Evolutionary conservation across 169 alveolate genomes (phyloP).

Genomic region (Hepatocystis sp.): DNA sequence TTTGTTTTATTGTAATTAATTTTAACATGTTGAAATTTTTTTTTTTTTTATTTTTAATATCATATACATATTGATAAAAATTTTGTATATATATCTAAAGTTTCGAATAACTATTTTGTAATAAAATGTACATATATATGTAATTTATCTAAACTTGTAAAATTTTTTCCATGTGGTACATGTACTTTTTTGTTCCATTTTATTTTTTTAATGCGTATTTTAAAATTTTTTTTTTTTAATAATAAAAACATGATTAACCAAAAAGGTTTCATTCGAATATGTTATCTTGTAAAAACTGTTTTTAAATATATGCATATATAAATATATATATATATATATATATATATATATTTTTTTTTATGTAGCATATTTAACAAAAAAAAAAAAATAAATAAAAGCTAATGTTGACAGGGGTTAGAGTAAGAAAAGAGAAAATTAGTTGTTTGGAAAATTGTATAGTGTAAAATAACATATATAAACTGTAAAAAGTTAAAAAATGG

Average conservation of each 20-base stretch:
- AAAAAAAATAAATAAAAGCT: no score
- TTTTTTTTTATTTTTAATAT: neutral
- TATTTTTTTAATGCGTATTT: no score
- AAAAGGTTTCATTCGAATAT: no score
- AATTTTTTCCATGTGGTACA: no score
- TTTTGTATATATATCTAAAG: neutral
- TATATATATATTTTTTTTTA: neutral
- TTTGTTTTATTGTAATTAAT: no score
- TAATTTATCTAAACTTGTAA: conserved; percentile 4
- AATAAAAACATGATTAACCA: no score
- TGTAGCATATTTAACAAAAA: neutral
- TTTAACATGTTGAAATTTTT: no score
- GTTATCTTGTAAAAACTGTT: no score
- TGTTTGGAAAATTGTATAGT: conserved; percentile 80
- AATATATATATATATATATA: neutral
- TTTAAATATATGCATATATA: no score
- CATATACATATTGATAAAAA: neutral
- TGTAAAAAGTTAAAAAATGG: conserved; percentile 80
- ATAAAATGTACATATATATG: neutral
- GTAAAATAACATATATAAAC: conserved; percentile 78
- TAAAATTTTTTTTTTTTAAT: no score
- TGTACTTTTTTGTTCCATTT: no score
- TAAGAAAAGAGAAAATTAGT: conserved; percentile 48
- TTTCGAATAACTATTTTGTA: conserved; percentile 3
- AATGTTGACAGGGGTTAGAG: conserved; percentile 72